phyloP scores from a whole-genome alignment of 2,329 filamentous ascomycete species.

The Fusarium mundagurra region DNA sequence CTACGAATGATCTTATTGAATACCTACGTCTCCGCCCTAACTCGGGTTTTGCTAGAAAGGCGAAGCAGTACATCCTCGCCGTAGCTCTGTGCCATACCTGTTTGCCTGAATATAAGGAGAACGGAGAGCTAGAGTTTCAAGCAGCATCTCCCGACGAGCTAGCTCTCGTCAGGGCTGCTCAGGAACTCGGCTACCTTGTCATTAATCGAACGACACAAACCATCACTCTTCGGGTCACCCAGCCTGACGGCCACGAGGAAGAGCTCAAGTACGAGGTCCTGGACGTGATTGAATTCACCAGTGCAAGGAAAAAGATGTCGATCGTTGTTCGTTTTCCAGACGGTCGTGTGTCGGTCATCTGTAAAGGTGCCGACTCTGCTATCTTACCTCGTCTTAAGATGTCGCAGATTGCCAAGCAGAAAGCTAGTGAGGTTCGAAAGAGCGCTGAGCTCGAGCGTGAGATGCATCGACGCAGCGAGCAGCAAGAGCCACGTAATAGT shows the following conservation, averaged over 20 bases:
- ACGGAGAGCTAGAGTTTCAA: slow-evolving; percentile 81
- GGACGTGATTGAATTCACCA: slow-evolving; percentile 91
- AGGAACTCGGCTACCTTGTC: slow-evolving; percentile 84
- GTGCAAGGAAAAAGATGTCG: slow-evolving; percentile 89
- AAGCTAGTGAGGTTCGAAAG: slow-evolving; percentile 72
- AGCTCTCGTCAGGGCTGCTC: slow-evolving; percentile 83
- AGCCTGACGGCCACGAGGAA: slow-evolving; percentile 50
- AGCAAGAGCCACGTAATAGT: slow-evolving; percentile 63
- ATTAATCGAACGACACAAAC: slow-evolving; percentile 77
- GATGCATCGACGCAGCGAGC: slow-evolving; percentile 64
- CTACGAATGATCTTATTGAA: slow-evolving; percentile 78
- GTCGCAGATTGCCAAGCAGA: slow-evolving; percentile 78
- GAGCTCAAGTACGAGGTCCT: slow-evolving; percentile 80
- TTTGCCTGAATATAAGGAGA: slow-evolving; percentile 75
- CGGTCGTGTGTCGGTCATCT: slow-evolving; percentile 81
- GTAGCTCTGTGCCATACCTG: slow-evolving; percentile 93
- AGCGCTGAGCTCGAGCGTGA: slow-evolving; percentile 69
- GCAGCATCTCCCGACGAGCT: slow-evolving; percentile 91
- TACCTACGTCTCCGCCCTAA: slow-evolving; percentile 81
- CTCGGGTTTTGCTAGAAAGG: slow-evolving; percentile 80
- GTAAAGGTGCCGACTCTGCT: slow-evolving; percentile 89
- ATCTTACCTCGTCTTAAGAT: slow-evolving; percentile 81
- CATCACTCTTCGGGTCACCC: slow-evolving; percentile 63
- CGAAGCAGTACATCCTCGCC: slow-evolving; percentile 83
- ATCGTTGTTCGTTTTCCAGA: slow-evolving; percentile 88